phyloP scores from a whole-genome alignment of 805 yeast genomes.

The Cyberlindnera suaveolens region DNA sequence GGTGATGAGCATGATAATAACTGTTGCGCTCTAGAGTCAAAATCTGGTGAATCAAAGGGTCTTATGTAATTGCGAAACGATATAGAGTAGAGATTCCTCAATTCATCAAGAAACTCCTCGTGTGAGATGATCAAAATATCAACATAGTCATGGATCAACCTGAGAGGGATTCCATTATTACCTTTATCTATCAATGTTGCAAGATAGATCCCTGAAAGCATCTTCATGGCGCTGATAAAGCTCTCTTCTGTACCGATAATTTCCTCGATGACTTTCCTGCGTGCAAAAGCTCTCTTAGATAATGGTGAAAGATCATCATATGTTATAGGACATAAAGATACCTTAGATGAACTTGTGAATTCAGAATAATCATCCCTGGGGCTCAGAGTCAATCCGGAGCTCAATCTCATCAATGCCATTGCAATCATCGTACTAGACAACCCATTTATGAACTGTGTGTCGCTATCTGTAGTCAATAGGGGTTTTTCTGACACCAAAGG shows the following conservation, averaged over 20 bases:
- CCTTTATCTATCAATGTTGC: constrained; percentile 29
- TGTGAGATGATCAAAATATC: constrained; percentile 29
- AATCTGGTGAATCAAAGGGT: not conserved
- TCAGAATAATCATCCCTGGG: not conserved
- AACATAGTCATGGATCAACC: constrained; percentile 26
- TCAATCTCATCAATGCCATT: not conserved
- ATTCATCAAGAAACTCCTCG: constrained; percentile 21
- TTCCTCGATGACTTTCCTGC: constrained; percentile 37
- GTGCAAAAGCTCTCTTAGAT: constrained; percentile 13
- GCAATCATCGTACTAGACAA: not conserved
- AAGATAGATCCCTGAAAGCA: constrained; percentile 38
- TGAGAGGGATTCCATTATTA: constrained; percentile 30
- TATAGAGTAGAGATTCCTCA: constrained; percentile 15
- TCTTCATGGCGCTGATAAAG: constrained; percentile 38
- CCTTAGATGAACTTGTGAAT: constrained; percentile 15
- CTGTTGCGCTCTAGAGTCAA: not conserved
- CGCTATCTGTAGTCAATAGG: not conserved
- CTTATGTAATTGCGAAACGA: not conserved
- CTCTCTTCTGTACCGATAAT: constrained; percentile 41
- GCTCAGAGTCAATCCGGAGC: not conserved
- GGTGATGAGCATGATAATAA: constrained; percentile 14
- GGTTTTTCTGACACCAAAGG: too few relatives aligned
- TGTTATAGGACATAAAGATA: constrained; percentile 12
- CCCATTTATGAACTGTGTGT: not conserved
- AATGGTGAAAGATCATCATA: constrained; percentile 12